Base-by-base conservation (phyloP, 257 asterid genomes). In the Craterostigma plantagineum region DNA sequence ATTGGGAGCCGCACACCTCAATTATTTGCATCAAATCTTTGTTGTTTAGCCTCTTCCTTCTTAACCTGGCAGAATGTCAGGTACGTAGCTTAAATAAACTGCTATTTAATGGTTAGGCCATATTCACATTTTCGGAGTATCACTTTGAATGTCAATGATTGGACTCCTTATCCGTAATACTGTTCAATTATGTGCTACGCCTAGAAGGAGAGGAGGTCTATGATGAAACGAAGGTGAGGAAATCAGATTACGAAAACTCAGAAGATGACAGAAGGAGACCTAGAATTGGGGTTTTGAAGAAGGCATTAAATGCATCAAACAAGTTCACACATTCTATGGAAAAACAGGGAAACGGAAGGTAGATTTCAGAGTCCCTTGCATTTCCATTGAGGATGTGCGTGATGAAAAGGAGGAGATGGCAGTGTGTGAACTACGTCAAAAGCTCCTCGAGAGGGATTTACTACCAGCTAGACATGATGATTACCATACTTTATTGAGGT, bases 331-430 rank as follows among this genome's bases (percentile, higher is more conserved):
- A 82, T 58, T 75, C 97, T 45, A 70, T 86, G 42, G 70, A 62
- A 81, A 68, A 61, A 67, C 93, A 62, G 93, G 97, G 60, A 86
- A 81, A 61, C 69, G 78, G 67, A 86, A 81, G 66, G 79, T 81
- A 52, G 95, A 81, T 63, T 81, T 58, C 51, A 75, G 95, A 65
- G 82, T 78, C 51, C 93, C 95, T 62, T 58, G 82, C 7, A 63
- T 86, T 62, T 55, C 90, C 17, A 81, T 86, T 41, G 95, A 73
- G 77, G 97, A 86, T 54, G 71, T 86, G 30, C 91, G 78, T 27
- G 95, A 86, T 54, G 80, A 78, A 45, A 64, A 65, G 62, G 97
- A 86, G 68, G 97, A 78, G 72, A 71, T 63, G 63, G 75, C 67
- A 60, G 97, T 86, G 34, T 35, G 57, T 38, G 92, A 78, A 46